Evolutionary conservation across 495 filamentous ascomycete genomes (phyloP).

Genomic region (Rhypophila decipiens): DNA sequence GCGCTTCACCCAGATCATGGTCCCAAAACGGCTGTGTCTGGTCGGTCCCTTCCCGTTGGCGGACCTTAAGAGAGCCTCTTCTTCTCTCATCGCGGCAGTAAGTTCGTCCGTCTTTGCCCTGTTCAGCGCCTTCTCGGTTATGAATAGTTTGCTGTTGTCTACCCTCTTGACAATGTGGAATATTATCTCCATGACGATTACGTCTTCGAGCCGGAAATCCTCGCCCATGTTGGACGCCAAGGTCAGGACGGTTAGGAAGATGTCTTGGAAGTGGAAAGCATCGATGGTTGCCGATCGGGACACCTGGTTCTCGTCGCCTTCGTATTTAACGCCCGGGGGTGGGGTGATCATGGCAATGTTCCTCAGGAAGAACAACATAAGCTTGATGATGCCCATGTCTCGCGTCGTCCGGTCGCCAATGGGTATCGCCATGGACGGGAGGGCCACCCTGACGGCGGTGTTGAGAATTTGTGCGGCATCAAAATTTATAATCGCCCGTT

Average conservation of each 20-base stretch:
- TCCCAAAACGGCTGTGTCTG: conserved; percentile 89
- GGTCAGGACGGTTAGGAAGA: conserved; percentile 75
- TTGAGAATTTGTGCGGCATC: conserved; percentile 69
- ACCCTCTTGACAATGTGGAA: conserved; percentile 91
- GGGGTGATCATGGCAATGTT: conserved; percentile 82
- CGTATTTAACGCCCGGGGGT: conserved; percentile 47
- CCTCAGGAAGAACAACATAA: conserved; percentile 80
- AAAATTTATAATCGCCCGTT: conserved; percentile 76
- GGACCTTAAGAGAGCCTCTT: conserved; percentile 69
- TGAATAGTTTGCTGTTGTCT: conserved; percentile 77
- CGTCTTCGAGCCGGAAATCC: conserved; percentile 84
- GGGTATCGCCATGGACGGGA: conserved; percentile 80
- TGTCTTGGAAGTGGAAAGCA: conserved; percentile 83
- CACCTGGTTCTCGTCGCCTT: conserved; percentile 78
- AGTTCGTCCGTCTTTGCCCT: conserved; percentile 68
- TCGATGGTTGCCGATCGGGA: conserved; percentile 83
- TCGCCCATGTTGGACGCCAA: conserved; percentile 86
- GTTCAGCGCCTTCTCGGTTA: conserved; percentile 64
- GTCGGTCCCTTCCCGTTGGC: conserved; percentile 78
- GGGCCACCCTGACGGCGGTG: conserved; percentile 67
- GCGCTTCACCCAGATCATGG: conserved; percentile 94
- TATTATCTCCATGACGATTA: conserved; percentile 77
- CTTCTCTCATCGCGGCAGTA: conserved; percentile 63
- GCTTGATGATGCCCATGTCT: conserved; percentile 90
- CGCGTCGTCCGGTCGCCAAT: conserved; percentile 67